Evolutionary conservation across 352 stramenopile genomes (phyloP), one percentile per base, ranked within the genome.

Genomic region (Peronosclerospora sorghi): DNA sequence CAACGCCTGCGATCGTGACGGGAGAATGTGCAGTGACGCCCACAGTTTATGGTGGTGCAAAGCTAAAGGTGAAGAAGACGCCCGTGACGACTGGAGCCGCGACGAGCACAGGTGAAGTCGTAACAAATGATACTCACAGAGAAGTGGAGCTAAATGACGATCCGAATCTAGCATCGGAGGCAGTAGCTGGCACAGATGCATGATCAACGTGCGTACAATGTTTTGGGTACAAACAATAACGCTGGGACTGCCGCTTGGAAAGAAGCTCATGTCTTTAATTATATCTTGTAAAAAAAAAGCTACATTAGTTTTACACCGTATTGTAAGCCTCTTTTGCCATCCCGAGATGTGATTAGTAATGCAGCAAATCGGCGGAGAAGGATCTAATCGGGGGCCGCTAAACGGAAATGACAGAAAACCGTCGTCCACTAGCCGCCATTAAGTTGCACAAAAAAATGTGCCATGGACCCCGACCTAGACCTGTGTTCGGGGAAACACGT

Each of bases 181-280:
- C 14, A 8, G 20, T 56, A 29, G 36, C 35, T 35, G 32, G 24
- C 30, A 28, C 44, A 23, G 37, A 53, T 36, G 30, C 36, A 27
- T 57, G 50, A 53, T 52, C 1, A 34, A 13, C 32, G 19, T 56
- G n/a, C 51, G 39, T 34, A 41, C 45, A 35, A 41, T 43, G 48
- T 29, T 27, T 34, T 18, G 27, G 13, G 4, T 8, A 32, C 27
- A 12, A 41, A 18, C 23, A 26, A 41, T 14, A 13, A 15, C 26
- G 8, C 13, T n/a, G n/a, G n/a, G n/a, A n/a, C 8, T 32, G 23
- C 24, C 12, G 23, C 6, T 26, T 26, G 21, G 6, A 26, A 26
- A 26, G 6, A 26, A 26, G 21, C 21, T 26, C 21, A 26, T 26
- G 21, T 26, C 21, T 26, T 7, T 6, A 26, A n/a, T n/a, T n/a